Evolutionary conservation across 1,139 yeast species (phyloP), one percentile per base, ranked within the genome.

Genomic region (Blastobotrys proliferans): DNA sequence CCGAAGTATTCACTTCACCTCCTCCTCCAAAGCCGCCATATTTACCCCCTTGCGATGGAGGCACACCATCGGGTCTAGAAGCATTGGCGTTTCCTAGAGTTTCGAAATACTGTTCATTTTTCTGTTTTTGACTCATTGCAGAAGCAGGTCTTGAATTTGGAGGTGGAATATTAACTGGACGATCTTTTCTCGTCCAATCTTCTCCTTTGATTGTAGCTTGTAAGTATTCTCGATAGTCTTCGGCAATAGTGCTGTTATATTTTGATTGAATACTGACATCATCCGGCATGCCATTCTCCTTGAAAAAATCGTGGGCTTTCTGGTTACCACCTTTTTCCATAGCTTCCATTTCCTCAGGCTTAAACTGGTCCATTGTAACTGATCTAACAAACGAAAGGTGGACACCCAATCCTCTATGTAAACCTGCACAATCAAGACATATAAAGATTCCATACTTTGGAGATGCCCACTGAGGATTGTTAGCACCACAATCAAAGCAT

Each of bases 381-480:
- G 95, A 85, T 61, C 98, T 77, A 40, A 92, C 98, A 68, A 94
- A 94, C 35, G 97, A 88, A 48, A 92, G 81, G 65, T 94, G 98
- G 38, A 92, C 98, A 30, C 99, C 99, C 44, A 92, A 72, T 25
- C 96, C 95, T 63, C 99, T 63, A 64, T 92, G 99, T 49, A 86
- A 74, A 41, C 98, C 97, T 31, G 97, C 96, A 73, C 98, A 92
- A 66, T 92, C 98, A 49, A 92, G 76, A 68, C 99, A 94, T 60
- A 92, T 88, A 64, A 88, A 88, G 49, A 90, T 83, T 44, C 98
- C 99, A 66, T 88, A 90, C 62, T 94, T 92, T 37, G 97, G 97
- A 9, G 97, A 86, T 3, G 98, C 96, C 99, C 99, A 92, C 59
- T 94, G 96, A 6, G 99, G 98, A 62, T 90, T 90, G 49, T 94